phyloP scores from a whole-genome alignment of 306 rosid species.

The Herpetospermum pedunculosum region DNA sequence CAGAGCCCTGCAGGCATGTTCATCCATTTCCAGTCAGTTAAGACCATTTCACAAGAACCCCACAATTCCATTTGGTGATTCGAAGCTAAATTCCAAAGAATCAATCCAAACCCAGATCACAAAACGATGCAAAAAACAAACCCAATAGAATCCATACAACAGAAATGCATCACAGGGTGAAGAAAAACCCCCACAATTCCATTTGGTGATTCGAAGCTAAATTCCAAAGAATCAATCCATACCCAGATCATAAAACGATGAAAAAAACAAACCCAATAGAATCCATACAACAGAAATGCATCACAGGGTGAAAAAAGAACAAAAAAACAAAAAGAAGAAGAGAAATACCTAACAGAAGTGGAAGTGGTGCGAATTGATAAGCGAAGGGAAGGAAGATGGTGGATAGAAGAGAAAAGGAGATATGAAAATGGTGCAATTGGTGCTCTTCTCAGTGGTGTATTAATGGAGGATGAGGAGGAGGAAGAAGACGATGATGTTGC shows the following conservation, averaged over 20 bases:
- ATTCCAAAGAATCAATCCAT: background rate
- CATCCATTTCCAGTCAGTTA: background rate
- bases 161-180: background rate
- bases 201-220: background rate
- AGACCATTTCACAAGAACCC: background rate
- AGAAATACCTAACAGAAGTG: constrained; percentile 1
- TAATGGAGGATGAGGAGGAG: background rate
- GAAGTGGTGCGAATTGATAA: background rate
- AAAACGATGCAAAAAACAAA: background rate
- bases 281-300: background rate
- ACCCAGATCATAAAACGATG: background rate
- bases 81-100: background rate
- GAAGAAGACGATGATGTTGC: background rate
- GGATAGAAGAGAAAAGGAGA: background rate
- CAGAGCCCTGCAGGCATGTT: background rate
- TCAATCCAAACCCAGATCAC: background rate
- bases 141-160: background rate
- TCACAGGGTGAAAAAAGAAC: background rate
- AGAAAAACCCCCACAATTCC: background rate
- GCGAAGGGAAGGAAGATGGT: background rate
- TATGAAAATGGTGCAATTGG: background rate
- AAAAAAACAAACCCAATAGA: background rate
- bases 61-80: background rate
- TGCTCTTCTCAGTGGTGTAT: constrained; percentile 2
- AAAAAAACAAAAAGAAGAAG: too few relatives aligned